phyloP scores from a whole-genome alignment of 768 basidiomycete genomes.

The Exsudoporus frostii region DNA sequence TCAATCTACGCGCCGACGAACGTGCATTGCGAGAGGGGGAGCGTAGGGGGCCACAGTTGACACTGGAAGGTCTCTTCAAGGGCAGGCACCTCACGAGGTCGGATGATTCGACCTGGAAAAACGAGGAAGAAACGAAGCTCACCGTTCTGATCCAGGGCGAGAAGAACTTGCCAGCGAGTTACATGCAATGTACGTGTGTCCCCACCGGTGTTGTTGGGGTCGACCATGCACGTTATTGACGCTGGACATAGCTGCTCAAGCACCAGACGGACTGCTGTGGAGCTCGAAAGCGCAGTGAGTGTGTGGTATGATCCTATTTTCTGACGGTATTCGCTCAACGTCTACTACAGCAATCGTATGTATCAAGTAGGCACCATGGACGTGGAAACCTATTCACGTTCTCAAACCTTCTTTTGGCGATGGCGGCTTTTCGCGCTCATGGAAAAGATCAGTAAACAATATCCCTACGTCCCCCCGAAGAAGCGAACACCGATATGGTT shows the following conservation, averaged over 20 bases:
- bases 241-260: slow-evolving; percentile 24
- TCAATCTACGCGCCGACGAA: slow-evolving; percentile 39
- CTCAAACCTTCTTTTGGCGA: slow-evolving; percentile 50
- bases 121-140: slow-evolving; percentile 27
- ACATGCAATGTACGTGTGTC: slow-evolving; percentile 36
- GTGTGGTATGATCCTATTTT: not conserved
- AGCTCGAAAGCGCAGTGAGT: slow-evolving; percentile 29
- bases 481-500: slow-evolving; percentile 51
- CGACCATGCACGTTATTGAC: not conserved
- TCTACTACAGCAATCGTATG: slow-evolving; percentile 34
- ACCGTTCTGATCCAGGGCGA: slow-evolving; percentile 42
- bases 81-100: slow-evolving; percentile 14
- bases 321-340: slow-evolving; percentile 3
- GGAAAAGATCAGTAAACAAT: slow-evolving; percentile 38
- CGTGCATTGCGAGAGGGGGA: slow-evolving; percentile 21
- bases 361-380: slow-evolving; percentile 50
- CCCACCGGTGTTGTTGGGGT: not conserved
- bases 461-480: slow-evolving; percentile 32
- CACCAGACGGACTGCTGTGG: slow-evolving; percentile 33
- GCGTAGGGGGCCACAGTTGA: slow-evolving; percentile 28
- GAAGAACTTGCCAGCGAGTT: slow-evolving; percentile 39
- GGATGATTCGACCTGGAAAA: slow-evolving; percentile 10
- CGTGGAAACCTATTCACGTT: slow-evolving; percentile 37
- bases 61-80: slow-evolving; percentile 35
- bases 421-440: slow-evolving; percentile 50